Percentiles rank a stretch among this genome's conserved stretches.
These are phyloP conservation scores for Leccinum broughii DNA, from an alignment of 768 basidiomycete species.

Conservation along the genomic window DNA sequence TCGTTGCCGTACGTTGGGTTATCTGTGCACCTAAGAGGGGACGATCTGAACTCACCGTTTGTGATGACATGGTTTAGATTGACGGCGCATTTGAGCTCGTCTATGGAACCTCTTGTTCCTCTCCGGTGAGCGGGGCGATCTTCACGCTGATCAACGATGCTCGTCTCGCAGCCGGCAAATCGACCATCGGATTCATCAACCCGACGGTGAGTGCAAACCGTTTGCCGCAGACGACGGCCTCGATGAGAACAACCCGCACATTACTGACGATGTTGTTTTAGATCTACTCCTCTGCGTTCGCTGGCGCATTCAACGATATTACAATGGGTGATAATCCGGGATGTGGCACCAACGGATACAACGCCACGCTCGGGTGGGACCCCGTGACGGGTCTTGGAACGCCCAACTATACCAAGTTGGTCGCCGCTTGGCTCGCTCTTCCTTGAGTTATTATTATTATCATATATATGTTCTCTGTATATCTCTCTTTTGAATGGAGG, in stretches of 20 bases:
- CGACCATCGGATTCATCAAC: slow-evolving; percentile 44
- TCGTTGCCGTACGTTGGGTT: slow-evolving; percentile 18
- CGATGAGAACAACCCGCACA: no score
- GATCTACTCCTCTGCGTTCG: slow-evolving; percentile 22
- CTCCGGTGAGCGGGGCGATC: slow-evolving; percentile 35
- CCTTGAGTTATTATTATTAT: slow-evolving; percentile 26
- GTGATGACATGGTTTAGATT: slow-evolving; percentile 21
- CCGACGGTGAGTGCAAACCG: slow-evolving; percentile 38
- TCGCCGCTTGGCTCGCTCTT: slow-evolving; percentile 41
- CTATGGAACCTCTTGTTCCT: slow-evolving; percentile 36
- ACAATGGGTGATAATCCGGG: slow-evolving; percentile 26
- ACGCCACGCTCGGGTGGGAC: slow-evolving; percentile 27
- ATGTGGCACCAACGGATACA: slow-evolving; percentile 30
- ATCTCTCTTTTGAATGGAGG: no score
- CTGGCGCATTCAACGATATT: slow-evolving; percentile 23
- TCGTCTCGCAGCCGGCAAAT: slow-evolving; percentile 33
- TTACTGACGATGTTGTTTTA: slow-evolving; percentile 1
- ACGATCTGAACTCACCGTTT: background rate
- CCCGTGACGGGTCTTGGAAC: slow-evolving; percentile 38
- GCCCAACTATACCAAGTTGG: slow-evolving; percentile 51
- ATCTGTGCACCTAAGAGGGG: background rate
- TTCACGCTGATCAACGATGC: slow-evolving; percentile 41
- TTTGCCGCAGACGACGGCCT: no score
- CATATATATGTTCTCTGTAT: no score
- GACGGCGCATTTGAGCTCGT: slow-evolving; percentile 36